A percentile compares a stretch with the other conserved stretches of the same genome.
phyloP scores from a whole-genome alignment of 257 asterid species.

The Petrea volubilis region DNA sequence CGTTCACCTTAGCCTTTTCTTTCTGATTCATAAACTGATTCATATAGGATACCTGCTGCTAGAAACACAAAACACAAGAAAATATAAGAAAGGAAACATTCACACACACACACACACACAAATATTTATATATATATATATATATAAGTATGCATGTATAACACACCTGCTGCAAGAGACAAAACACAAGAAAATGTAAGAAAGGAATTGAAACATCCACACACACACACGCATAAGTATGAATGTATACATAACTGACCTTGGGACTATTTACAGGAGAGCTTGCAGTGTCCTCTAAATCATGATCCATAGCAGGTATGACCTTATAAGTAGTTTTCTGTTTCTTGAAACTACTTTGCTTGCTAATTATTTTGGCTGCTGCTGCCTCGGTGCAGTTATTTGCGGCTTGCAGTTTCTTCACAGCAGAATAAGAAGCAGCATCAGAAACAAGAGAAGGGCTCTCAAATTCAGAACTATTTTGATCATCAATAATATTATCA shows the following conservation, averaged over 20 bases:
- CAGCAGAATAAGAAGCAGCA: constrained; percentile 63
- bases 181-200: too few species aligned
- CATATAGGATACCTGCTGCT: constrained; percentile 47
- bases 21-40: constrained; percentile 40
- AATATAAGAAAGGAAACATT: not conserved
- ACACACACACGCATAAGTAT: too few species aligned
- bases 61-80: not conserved
- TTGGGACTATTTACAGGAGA: constrained; percentile 80
- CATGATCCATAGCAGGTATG: constrained; percentile 36
- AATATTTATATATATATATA: not conserved
- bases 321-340: constrained; percentile 31
- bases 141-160: not conserved
- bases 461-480: constrained; percentile 30
- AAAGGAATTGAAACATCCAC: too few species aligned
- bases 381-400: not conserved
- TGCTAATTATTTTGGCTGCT: constrained; percentile 2
- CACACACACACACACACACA: not conserved
- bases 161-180: too few species aligned
- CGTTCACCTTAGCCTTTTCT: constrained; percentile 37
- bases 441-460: constrained; percentile 60
- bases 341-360: constrained; percentile 49
- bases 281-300: constrained; percentile 78
- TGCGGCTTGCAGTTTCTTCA: constrained; percentile 30
- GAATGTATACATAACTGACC: constrained; percentile 39
- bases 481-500: too few species aligned